Percentiles rank a stretch among this genome's conserved stretches.
These are phyloP conservation scores for Puccinia polysora DNA, from an alignment of 1,284 basidiomycete species.

Conservation along the genomic window DNA sequence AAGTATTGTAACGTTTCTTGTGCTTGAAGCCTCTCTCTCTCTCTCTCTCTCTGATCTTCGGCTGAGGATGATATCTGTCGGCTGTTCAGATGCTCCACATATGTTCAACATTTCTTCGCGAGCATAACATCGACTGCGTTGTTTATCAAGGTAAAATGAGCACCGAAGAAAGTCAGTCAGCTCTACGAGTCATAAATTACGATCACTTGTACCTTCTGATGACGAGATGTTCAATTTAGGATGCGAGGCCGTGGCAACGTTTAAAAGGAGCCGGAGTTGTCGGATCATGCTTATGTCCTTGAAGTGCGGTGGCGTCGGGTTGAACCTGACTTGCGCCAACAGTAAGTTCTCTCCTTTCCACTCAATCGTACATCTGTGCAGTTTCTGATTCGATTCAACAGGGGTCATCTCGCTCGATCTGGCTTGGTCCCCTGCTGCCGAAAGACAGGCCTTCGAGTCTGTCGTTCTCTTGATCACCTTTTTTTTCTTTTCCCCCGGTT, in stretches of 20 bases:
- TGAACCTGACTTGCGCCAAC: slow-evolving; percentile 46
- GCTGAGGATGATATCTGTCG: too few relatives aligned
- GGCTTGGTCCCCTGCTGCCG: slow-evolving; percentile 63
- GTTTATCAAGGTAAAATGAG: slow-evolving; percentile 57
- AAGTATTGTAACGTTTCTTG: slow-evolving; percentile 1
- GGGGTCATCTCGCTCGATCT: slow-evolving; percentile 64
- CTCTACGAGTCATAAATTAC: not conserved
- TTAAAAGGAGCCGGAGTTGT: slow-evolving; percentile 47
- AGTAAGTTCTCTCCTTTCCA: not conserved
- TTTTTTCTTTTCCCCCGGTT: not conserved
- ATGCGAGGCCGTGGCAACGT: slow-evolving; percentile 44
- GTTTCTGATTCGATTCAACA: not conserved
- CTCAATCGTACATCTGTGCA: not conserved
- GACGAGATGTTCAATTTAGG: slow-evolving; percentile 46
- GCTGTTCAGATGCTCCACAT: slow-evolving; percentile 4
- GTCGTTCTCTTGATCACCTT: slow-evolving; percentile 47
- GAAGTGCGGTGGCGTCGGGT: slow-evolving; percentile 53
- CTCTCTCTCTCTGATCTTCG: not conserved
- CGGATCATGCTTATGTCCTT: slow-evolving; percentile 54
- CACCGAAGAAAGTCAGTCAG: slow-evolving; percentile 47
- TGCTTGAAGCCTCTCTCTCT: not conserved
- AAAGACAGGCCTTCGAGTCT: slow-evolving; percentile 57
- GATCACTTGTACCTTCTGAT: slow-evolving; percentile 30
- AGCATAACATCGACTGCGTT: slow-evolving; percentile 57
- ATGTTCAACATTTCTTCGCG: slow-evolving; percentile 1